Evolutionary conservation across 192 early-diverging fungal genomes (phyloP), one percentile per base, ranked within the genome.

Genomic region (Phlyctochytrium arcticum): DNA sequence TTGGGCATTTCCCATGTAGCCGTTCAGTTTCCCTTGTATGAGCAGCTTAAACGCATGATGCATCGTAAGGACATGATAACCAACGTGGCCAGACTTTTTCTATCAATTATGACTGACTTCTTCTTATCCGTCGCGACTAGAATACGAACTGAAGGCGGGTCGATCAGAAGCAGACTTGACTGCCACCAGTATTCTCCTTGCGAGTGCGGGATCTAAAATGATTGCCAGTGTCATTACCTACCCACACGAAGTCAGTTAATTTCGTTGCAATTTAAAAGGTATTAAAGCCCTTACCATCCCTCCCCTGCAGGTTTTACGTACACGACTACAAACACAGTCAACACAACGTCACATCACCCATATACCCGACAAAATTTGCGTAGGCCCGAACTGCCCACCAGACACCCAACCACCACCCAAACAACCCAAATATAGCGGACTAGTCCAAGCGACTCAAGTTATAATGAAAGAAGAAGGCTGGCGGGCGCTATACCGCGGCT

Each of bases 21-120:
- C 4, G 80, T 98, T 29, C 93, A 95, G 74, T 98, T 98, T 65
- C 96, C 96, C 32, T 76, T 98, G 35, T 98, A 98, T 75, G 96
- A 98, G 76, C 80, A 85, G 56, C 71, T 98, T 35, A 96, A 95
- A 73, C 31, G 73, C 1, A 39, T 62, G 3, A 36, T 77, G 31
- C 26, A 35, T 64, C 33, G 70, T 72, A n/a, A n/a, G n/a, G n/a
- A n/a, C n/a, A n/a, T n/a, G n/a, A 48, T 19, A 62, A 55, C 34
- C 5, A 36, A 12, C 3, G 34, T 32, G 47, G n/a, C 24, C 24
- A n/a, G 44, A 54, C 33, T 60, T 60, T 8, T 8, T 19, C 9
- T 39, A 53, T 19, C 7, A 34, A 17, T 23, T 35, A 24, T 57
- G 49, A 44, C 39, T 44, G 12, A 19, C 21, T 44, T 19, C 12